These are phyloP conservation scores for Echium plantagineum DNA, from an alignment of 257 asterid genomes.

Conservation along the genomic window DNA sequence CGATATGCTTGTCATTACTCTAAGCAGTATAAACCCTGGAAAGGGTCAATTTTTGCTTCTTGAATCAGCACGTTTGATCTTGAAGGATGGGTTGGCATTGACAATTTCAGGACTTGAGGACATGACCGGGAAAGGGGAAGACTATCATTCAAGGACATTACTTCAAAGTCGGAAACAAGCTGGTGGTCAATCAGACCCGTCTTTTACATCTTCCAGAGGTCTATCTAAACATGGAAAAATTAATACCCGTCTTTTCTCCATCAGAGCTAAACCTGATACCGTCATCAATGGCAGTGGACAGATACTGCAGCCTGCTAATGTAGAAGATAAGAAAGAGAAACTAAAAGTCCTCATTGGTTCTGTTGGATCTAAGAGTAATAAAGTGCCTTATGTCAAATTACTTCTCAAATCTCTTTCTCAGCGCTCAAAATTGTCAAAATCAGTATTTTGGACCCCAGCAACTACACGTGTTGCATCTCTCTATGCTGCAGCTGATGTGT, in stretches of 20 bases:
- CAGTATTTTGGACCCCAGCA: slow-evolving; percentile 93
- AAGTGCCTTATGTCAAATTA: slow-evolving; percentile 59
- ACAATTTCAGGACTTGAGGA: slow-evolving; percentile 21
- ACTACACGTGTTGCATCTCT: slow-evolving; percentile 91
- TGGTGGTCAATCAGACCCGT: too few species aligned
- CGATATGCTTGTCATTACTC: slow-evolving; percentile 64
- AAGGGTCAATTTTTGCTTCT: slow-evolving; percentile 87
- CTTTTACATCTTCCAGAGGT: too few species aligned
- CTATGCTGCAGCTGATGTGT: slow-evolving; percentile 90
- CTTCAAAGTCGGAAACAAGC: slow-evolving; percentile 24
- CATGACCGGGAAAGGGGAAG: slow-evolving; percentile 24
- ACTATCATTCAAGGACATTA: slow-evolving; percentile 41
- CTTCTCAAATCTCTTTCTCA: slow-evolving; percentile 56
- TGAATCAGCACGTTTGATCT: slow-evolving; percentile 56
- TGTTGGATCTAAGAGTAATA: slow-evolving; percentile 89
- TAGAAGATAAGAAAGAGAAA: slow-evolving; percentile 22
- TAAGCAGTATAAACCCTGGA: slow-evolving; percentile 93
- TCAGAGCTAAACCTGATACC: not conserved
- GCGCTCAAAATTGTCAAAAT: slow-evolving; percentile 51
- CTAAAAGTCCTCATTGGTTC: slow-evolving; percentile 83
- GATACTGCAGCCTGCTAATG: slow-evolving; percentile 23
- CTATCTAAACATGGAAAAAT: slow-evolving; percentile 3
- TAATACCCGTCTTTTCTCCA: slow-evolving; percentile 9
- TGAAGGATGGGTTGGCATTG: slow-evolving; percentile 29
- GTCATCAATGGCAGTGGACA: slow-evolving; percentile 19